phyloP scores from a whole-genome alignment of 805 yeast species.

The Teunomyces tritomae region DNA sequence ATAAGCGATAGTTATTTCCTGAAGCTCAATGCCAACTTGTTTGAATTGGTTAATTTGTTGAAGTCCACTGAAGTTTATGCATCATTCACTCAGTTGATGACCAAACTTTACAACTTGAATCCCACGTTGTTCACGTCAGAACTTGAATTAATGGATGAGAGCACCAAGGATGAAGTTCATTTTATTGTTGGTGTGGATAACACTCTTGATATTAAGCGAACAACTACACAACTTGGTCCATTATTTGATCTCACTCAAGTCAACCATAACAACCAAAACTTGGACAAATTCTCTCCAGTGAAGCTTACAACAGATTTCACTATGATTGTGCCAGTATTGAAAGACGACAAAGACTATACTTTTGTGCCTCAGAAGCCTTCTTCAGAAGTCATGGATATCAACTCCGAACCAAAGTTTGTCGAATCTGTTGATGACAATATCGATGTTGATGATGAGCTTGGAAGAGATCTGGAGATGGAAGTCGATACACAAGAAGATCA shows the following conservation, averaged over 20 bases:
- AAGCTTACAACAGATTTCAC: slow-evolving; percentile 33
- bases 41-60: slow-evolving; percentile 32
- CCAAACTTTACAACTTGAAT: slow-evolving; percentile 28
- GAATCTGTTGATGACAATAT: slow-evolving; percentile 6
- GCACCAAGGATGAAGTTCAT: slow-evolving; percentile 32
- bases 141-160: slow-evolving; percentile 18
- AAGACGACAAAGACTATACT: slow-evolving; percentile 8
- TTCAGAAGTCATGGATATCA: not conserved
- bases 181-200: slow-evolving; percentile 31
- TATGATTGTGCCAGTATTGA: slow-evolving; percentile 23
- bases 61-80: slow-evolving; percentile 27
- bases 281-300: slow-evolving; percentile 22
- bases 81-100: slow-evolving; percentile 22
- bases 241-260: slow-evolving; percentile 33
- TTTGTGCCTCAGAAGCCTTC: slow-evolving; percentile 6
- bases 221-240: slow-evolving; percentile 13
- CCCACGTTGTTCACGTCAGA: slow-evolving; percentile 24
- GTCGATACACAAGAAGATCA: not conserved
- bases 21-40: slow-evolving; percentile 22
- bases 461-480: slow-evolving; percentile 2
- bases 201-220: slow-evolving; percentile 12
- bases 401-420: not conserved
- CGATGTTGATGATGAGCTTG: slow-evolving; percentile 4
- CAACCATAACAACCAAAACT: slow-evolving; percentile 5
- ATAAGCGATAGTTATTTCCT: slow-evolving; percentile 32